Evolutionary conservation across 306 rosid genomes (phyloP), one percentile per base, ranked within the genome.

Genomic region (Glycine tomentella): DNA sequence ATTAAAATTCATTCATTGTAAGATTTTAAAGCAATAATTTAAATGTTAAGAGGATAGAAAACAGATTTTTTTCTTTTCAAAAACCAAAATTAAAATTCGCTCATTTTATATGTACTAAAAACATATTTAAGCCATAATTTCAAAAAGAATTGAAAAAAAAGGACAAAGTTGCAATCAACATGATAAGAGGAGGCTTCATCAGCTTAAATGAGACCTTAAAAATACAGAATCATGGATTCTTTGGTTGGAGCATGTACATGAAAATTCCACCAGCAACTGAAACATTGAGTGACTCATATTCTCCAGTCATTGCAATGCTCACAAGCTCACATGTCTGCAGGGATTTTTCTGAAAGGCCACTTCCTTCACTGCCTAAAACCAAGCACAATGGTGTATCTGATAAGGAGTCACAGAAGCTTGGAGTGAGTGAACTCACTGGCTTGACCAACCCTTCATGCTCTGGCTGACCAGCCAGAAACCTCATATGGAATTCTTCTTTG

Each of bases 191-290:
- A 57, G 34, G 46, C 9, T 63, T 6, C 33, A 52, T 2, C 15
- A 75, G 46, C 59, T 38, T 64, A 42, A 80, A 55, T 65, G 48
- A 52, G 48, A 20, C 33, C 3, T 6, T 52, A 8, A 8, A 68
- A 64, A 48, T 69, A 62, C 57, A 50, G 36, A 83, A 49, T 86
- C 83, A 86, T 71, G 31, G 69, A 63, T 68, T 71, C 51, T 86
- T 72, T 44, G 75, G 72, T 46, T 86, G 89, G 14, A 95, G 90
- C 92, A 89, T 89, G 82, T 91, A 90, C 89, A 95, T 77, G 92
- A 95, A 90, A 87, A 95, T 95, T 70, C 99, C 97, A 80, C 99
- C 99, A 1, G 99, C 99, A 85, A 95, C 99, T 34, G 99, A 88
- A 81, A 95, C 99, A 85, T 95, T 95, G 77, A 95, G 97, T 7